Percentiles rank a stretch among this genome's conserved stretches.
Evolutionary conservation across 192 early-diverging fungal species (phyloP).

Genomic region (Umbelopsis sp.): DNA sequence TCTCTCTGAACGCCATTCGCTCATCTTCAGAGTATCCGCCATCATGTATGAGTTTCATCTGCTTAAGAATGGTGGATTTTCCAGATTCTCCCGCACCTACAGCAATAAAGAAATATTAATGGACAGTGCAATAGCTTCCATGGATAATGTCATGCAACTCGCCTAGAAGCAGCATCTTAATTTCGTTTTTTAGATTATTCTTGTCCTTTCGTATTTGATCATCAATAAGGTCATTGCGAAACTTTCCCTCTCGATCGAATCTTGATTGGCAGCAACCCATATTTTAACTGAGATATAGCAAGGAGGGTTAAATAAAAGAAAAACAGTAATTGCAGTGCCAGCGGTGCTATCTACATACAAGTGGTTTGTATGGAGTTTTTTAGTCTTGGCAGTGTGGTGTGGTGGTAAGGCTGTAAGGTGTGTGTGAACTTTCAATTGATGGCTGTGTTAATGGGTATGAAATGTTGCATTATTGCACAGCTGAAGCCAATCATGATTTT

Average conservation of each 20-base stretch:
- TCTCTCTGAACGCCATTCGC: conserved; percentile 90
- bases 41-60: conserved; percentile 98
- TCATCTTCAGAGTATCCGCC: conserved; percentile 90
- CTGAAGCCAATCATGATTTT: too few species aligned
- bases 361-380: not conserved
- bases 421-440: not conserved
- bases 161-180: conserved; percentile 95
- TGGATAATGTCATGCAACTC: conserved; percentile 2
- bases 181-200: conserved; percentile 82
- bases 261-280: conserved; percentile 92
- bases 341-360: not conserved
- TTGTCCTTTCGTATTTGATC: conserved; percentile 85
- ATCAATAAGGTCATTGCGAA: conserved; percentile 90
- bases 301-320: not conserved
- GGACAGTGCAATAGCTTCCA: too few species aligned
- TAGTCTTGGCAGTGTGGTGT: too few species aligned
- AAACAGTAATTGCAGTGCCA: not conserved
- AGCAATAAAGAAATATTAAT: not conserved
- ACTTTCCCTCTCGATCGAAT: conserved; percentile 85
- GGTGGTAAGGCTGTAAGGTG: not conserved
- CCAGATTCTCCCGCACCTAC: conserved; percentile 95
- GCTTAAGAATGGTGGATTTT: conserved; percentile 96
- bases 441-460: not conserved
- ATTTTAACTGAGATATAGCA: not conserved
- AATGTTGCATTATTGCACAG: too few species aligned